Conservation (phyloP, 495 filamentous ascomycete species). For the Neohortaea acidophila region DNA sequence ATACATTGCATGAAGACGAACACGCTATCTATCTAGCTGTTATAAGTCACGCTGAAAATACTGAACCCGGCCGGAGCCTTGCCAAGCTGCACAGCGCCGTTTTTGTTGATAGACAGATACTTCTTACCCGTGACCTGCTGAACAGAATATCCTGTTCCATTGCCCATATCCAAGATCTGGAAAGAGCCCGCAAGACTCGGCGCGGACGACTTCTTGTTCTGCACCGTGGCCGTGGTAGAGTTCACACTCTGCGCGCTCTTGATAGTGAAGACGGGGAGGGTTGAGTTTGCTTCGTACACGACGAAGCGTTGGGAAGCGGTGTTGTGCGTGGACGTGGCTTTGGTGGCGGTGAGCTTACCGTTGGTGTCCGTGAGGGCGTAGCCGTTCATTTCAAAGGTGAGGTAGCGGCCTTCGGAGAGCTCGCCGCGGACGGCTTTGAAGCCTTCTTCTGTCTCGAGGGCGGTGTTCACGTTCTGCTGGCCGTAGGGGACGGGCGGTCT, state of each 20-base stretch:
- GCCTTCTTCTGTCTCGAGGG: slow-evolving; percentile 30
- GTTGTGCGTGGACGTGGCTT: slow-evolving; percentile 27
- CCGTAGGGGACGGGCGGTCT: slow-evolving; percentile 38
- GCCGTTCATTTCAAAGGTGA: slow-evolving; percentile 16
- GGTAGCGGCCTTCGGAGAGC: slow-evolving; percentile 38
- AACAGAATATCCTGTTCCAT: slow-evolving; percentile 28
- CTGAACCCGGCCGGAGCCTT: slow-evolving; percentile 3
- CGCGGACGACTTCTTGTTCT: slow-evolving; percentile 12
- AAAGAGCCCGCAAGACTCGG: slow-evolving; percentile 20
- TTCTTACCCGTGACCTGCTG: slow-evolving; percentile 2
- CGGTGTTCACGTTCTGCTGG: slow-evolving; percentile 20
- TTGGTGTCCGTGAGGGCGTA: slow-evolving; percentile 12
- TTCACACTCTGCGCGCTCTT: slow-evolving; percentile 37
- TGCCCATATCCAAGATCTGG: slow-evolving; percentile 29
- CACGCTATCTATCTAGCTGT: slow-evolving; percentile 3
- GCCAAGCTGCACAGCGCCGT: slow-evolving; percentile 1
- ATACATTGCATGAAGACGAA: too few relatives aligned
- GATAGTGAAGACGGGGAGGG: slow-evolving; percentile 33
- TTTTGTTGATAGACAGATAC: neutral
- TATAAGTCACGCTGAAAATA: slow-evolving; percentile 12
- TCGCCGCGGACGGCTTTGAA: slow-evolving; percentile 38
- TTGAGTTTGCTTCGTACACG: too few relatives aligned
- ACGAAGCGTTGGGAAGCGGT: slow-evolving; percentile 36
- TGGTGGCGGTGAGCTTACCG: slow-evolving; percentile 19
- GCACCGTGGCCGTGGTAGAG: slow-evolving; percentile 28